A percentile compares a stretch with the other conserved stretches of the same genome.
Conservation (phyloP, 129 eudicot genomes). For the Daucus carota region DNA sequence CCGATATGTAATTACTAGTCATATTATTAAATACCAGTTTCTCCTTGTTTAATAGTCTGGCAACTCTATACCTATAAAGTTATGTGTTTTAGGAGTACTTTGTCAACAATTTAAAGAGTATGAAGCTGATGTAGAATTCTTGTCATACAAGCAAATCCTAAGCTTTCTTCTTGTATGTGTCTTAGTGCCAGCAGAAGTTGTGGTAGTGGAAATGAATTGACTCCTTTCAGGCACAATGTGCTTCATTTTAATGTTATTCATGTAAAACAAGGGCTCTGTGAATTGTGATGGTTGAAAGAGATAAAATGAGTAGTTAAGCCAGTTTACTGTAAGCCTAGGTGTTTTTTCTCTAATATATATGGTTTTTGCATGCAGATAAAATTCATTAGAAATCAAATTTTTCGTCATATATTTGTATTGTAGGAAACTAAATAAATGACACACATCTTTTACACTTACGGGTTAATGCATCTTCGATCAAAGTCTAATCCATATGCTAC, state of each 20-base stretch:
- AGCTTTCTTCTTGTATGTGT: too few species aligned
- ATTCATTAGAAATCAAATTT: too few species aligned
- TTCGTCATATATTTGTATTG: too few species aligned
- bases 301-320: background rate
- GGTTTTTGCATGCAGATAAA: too few species aligned
- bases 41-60: background rate
- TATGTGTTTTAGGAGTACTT: background rate
- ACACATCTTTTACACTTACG: background rate
- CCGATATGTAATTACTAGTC: background rate
- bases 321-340: background rate
- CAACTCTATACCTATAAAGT: background rate
- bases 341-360: background rate
- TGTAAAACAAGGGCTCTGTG: too few species aligned
- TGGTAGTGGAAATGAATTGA: background rate
- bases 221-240: background rate
- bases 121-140: background rate
- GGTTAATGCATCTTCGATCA: background rate
- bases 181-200: background rate
- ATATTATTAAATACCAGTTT: background rate
- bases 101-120: background rate
- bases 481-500: too few species aligned
- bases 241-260: background rate
- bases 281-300: background rate
- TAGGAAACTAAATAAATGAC: background rate
- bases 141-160: background rate